phyloP scores from a whole-genome alignment of 768 basidiomycete species.

The Rhizopogon sp. region DNA sequence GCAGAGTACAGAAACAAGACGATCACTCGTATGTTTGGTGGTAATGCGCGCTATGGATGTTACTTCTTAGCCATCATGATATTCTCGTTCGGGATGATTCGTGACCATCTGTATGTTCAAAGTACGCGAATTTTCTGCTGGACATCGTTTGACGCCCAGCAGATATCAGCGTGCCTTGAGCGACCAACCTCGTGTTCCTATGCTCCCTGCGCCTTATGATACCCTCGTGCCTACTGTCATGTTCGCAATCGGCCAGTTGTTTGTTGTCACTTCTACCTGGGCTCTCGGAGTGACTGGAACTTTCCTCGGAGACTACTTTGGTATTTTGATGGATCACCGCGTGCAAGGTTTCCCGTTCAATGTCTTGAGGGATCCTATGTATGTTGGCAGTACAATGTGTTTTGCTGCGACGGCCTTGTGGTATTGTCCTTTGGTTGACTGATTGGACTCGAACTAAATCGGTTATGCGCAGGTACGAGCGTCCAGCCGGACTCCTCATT shows the following conservation, averaged over 20 bases:
- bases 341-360: constrained; percentile 99
- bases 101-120: constrained; percentile 74
- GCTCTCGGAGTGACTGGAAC: constrained; percentile 91
- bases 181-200: constrained; percentile 65
- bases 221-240: constrained; percentile 55
- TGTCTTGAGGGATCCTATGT: constrained; percentile 91
- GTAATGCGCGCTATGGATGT: constrained; percentile 69
- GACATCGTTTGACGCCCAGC: background rate
- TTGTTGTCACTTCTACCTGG: constrained; percentile 87
- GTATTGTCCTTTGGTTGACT: constrained; percentile 38
- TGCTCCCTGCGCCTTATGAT: constrained; percentile 64
- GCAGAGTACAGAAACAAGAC: constrained; percentile 81
- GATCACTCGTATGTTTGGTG: constrained; percentile 78
- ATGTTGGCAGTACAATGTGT: constrained; percentile 89
- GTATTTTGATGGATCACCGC: constrained; percentile 79
- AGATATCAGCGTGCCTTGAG: constrained; percentile 74
- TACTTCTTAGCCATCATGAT: constrained; percentile 85
- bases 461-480: constrained; percentile 58
- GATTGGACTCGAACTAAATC: background rate
- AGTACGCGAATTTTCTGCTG: background rate
- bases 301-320: constrained; percentile 83
- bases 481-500: constrained; percentile 79
- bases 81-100: constrained; percentile 78
- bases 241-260: constrained; percentile 71
- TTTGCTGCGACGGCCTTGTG: constrained; percentile 85